Conservation (phyloP, 2,329 filamentous ascomycete genomes). For the Ophiostoma montium region DNA sequence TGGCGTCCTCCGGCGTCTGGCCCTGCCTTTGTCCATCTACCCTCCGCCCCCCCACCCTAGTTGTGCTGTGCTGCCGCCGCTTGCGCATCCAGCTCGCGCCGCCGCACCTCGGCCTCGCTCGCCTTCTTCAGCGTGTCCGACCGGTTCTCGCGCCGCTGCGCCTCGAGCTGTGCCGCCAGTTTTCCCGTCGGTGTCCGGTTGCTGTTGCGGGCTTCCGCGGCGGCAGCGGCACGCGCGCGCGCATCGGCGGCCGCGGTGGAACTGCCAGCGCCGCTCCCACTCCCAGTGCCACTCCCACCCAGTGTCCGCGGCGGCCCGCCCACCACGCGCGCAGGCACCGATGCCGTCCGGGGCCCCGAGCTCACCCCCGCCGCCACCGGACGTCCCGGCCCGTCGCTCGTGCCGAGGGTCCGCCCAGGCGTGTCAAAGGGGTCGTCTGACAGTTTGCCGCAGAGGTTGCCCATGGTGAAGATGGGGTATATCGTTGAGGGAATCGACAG, state of each 20-base stretch:
- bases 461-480: constrained; percentile 40
- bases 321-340: constrained; percentile 32
- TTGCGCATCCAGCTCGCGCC: constrained; percentile 53
- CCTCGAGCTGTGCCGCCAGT: constrained; percentile 53
- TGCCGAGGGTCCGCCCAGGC: constrained; percentile 58
- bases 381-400: constrained; percentile 17
- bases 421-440: constrained; percentile 50
- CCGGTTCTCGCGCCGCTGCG: constrained; percentile 63
- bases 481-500: too few relatives aligned
- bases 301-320: constrained; percentile 49
- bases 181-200: constrained; percentile 48
- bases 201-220: constrained; percentile 46
- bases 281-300: too few relatives aligned
- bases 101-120: constrained; percentile 50
- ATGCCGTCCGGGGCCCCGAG: constrained; percentile 30
- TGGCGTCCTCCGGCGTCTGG: background rate
- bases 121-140: constrained; percentile 52
- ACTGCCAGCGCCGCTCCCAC: too few relatives aligned
- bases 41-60: constrained; percentile 21
- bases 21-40: too few relatives aligned
- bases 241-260: constrained; percentile 47
- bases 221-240: constrained; percentile 58
- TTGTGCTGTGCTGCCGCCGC: constrained; percentile 43
- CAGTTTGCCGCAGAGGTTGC: constrained; percentile 70
- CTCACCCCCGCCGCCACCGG: constrained; percentile 19